These are phyloP conservation scores for Themeda triandra DNA, from an alignment of 176 grass and related monocot species.

Conservation along the genomic window DNA sequence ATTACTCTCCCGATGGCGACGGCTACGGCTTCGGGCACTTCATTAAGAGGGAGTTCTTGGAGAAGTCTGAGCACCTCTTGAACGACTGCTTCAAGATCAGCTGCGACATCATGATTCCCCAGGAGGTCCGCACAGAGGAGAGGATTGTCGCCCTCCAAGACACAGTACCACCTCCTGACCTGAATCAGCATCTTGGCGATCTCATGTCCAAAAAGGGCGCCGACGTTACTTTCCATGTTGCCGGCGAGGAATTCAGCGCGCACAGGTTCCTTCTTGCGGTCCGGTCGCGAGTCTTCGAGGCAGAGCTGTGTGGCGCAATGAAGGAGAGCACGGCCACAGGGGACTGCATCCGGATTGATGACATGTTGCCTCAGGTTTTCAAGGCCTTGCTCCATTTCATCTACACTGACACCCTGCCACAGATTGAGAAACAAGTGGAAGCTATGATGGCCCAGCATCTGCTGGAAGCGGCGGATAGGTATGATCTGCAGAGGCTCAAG, in stretches of 20 bases:
- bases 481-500: conserved; percentile 33
- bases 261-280: conserved; percentile 18
- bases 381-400: conserved; percentile 31
- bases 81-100: conserved; percentile 14
- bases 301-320: background rate
- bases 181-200: conserved; percentile 19
- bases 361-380: background rate
- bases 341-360: background rate
- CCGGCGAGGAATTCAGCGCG: conserved; percentile 17
- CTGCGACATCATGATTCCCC: conserved; percentile 14
- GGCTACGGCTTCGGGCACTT: background rate
- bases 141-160: background rate
- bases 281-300: background rate
- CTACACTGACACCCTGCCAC: conserved; percentile 27
- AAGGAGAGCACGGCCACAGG: background rate
- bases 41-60: background rate
- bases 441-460: conserved; percentile 31
- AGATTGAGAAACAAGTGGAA: background rate
- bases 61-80: background rate
- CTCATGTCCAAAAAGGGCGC: conserved; percentile 1
- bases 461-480: conserved; percentile 37
- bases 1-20: too few species aligned
- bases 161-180: background rate
- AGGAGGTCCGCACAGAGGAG: background rate
- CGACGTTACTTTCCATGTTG: conserved; percentile 40